Evolutionary conservation across 1,284 basidiomycete species (phyloP).

Genomic region (Ganoderma sp.): DNA sequence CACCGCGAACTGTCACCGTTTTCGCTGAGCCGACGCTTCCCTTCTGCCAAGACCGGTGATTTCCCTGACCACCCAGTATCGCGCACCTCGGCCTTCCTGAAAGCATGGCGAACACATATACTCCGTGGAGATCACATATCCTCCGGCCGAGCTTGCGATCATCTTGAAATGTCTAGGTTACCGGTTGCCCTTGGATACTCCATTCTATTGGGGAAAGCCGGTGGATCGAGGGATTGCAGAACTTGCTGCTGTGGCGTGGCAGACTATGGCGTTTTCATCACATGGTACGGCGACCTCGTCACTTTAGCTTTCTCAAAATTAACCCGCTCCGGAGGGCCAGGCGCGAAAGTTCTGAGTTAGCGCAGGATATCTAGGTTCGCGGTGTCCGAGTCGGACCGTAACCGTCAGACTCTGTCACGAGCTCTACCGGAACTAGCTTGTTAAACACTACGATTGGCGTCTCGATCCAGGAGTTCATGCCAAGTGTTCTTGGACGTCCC

Average conservation of each 20-base stretch:
- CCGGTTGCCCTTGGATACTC: background rate
- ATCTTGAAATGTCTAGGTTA: background rate
- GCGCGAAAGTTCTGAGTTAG: background rate
- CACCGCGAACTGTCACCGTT: constrained; percentile 8
- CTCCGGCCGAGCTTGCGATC: background rate
- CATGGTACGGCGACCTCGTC: background rate
- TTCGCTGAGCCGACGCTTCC: constrained; percentile 18
- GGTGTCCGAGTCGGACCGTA: background rate
- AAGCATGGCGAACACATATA: background rate
- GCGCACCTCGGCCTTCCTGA: background rate
- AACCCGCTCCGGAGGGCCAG: background rate
- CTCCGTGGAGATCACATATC: background rate
- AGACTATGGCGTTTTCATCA: background rate
- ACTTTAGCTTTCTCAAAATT: background rate
- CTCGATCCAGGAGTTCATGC: constrained; percentile 8
- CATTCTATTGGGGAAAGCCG: background rate
- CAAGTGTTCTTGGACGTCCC: constrained; percentile 7
- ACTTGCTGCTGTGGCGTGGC: background rate
- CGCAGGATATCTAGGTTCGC: background rate
- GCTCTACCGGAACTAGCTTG: background rate
- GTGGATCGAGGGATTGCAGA: background rate
- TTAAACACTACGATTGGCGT: constrained; percentile 6
- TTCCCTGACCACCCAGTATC: constrained; percentile 5
- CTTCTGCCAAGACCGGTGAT: constrained; percentile 22
- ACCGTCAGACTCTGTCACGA: background rate